Conservation (phyloP, 768 basidiomycete species). For the Suillus subalutaceus region DNA sequence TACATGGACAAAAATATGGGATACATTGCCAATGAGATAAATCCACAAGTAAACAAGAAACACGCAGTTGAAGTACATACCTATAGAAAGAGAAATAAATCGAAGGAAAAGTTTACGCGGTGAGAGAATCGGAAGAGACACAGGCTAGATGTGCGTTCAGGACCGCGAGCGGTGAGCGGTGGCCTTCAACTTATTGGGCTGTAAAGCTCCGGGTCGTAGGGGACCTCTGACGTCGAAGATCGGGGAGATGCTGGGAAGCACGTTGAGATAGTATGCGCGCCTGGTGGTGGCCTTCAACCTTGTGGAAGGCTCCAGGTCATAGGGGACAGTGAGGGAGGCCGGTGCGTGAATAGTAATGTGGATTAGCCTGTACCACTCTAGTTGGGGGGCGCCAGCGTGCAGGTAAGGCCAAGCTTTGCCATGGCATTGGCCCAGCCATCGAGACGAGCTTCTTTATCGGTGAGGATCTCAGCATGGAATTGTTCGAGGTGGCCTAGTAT, state of each 20-base stretch:
- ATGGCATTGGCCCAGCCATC: neutral
- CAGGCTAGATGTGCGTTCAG: neutral
- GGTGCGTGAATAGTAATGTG: neutral
- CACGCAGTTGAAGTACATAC: neutral
- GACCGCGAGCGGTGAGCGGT: neutral
- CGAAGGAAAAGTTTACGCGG: neutral
- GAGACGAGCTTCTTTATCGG: neutral
- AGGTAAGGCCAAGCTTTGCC: neutral
- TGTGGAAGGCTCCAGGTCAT: neutral
- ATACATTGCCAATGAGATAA: neutral
- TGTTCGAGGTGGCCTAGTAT: neutral
- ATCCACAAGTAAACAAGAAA: neutral
- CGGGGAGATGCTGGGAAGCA: neutral
- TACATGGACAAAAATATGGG: neutral
- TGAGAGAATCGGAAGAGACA: neutral
- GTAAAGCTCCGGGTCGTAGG: neutral
- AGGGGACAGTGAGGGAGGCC: neutral
- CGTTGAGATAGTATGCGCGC: neutral
- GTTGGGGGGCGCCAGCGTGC: neutral
- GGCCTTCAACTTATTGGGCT: neutral
- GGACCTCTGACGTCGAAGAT: neutral
- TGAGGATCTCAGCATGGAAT: neutral
- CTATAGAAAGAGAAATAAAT: neutral
- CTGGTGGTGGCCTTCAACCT: neutral
- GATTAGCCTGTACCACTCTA: neutral